A percentile compares a stretch with the other conserved stretches of the same genome.
Evolutionary conservation across 2,329 filamentous ascomycete species (phyloP).

Genomic region (Furcasterigmium furcatum): DNA sequence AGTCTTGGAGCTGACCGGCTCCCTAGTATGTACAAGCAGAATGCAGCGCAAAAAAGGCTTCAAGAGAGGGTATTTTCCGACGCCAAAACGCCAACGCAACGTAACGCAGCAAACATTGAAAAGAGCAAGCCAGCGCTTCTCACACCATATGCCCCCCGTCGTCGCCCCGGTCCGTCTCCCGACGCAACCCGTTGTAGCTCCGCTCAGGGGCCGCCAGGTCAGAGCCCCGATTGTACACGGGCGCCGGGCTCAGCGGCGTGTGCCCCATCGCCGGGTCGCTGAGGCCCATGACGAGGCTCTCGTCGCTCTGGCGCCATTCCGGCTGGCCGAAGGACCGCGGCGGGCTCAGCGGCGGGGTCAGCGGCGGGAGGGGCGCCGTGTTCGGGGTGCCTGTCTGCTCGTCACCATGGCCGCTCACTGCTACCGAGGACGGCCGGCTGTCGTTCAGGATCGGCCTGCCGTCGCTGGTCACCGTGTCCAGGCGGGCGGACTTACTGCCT

Average conservation of each 20-base stretch:
- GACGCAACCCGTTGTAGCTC: no score
- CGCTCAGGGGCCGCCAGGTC: no score
- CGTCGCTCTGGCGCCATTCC: slow-evolving; percentile 22
- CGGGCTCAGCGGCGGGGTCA: neutral
- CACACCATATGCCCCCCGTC: neutral
- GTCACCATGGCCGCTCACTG: slow-evolving; percentile 4
- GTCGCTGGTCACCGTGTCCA: slow-evolving; percentile 4
- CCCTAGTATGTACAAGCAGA: no score
- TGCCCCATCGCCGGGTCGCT: slow-evolving; percentile 25
- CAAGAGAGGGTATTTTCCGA: neutral
- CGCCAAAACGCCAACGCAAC: neutral
- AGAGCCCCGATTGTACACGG: slow-evolving; percentile 10
- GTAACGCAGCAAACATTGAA: neutral
- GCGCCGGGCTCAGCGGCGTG: slow-evolving; percentile 18
- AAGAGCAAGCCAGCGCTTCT: neutral
- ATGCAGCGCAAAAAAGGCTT: neutral
- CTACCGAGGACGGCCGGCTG: slow-evolving; percentile 6
- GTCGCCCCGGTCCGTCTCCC: no score
- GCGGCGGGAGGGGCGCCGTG: neutral
- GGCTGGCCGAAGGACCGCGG: neutral
- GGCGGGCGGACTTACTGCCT: slow-evolving; percentile 8
- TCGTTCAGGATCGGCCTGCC: slow-evolving; percentile 8
- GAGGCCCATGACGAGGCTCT: slow-evolving; percentile 23
- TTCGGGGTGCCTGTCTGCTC: neutral
- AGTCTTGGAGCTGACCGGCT: no score